These are phyloP conservation scores for Echium plantagineum DNA, from an alignment of 257 asterid genomes.

Conservation along the genomic window DNA sequence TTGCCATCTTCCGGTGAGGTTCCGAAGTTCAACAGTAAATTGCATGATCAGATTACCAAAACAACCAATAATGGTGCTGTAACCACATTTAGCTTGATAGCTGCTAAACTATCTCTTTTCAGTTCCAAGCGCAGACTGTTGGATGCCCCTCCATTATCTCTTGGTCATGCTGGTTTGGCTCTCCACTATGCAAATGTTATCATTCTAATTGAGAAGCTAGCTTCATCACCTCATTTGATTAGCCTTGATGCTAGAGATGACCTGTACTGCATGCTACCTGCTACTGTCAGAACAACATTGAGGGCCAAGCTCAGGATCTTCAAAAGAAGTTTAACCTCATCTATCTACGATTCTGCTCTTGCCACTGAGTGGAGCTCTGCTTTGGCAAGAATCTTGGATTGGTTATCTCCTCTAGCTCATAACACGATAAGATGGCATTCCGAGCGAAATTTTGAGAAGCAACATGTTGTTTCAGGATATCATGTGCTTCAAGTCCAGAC, in stretches of 20 bases:
- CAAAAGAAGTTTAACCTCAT: constrained; percentile 21
- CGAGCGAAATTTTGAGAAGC: constrained; percentile 62
- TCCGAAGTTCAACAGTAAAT: constrained; percentile 21
- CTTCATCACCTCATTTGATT: constrained; percentile 46
- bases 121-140: constrained; percentile 27
- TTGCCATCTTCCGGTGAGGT: constrained; percentile 31
- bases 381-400: constrained; percentile 41
- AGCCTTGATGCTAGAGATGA: constrained; percentile 69
- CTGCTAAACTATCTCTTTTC: constrained; percentile 22
- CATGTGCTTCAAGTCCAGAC: constrained; percentile 78
- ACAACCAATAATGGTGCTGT: constrained; percentile 6
- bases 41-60: constrained; percentile 11
- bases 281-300: constrained; percentile 38
- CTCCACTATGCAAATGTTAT: constrained; percentile 64
- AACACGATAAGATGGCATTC: constrained; percentile 69
- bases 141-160: constrained; percentile 34
- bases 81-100: constrained; percentile 12
- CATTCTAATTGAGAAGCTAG: constrained; percentile 51
- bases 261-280: constrained; percentile 65
- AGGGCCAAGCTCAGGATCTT: constrained; percentile 36
- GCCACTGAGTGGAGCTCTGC: constrained; percentile 56
- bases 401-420: constrained; percentile 77
- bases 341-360: constrained; percentile 33
- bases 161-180: constrained; percentile 56
- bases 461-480: constrained; percentile 34